A percentile compares a stretch with the other conserved stretches of the same genome.
Conservation (phyloP, 2,329 filamentous ascomycete genomes). For the Penicillium sp. region DNA sequence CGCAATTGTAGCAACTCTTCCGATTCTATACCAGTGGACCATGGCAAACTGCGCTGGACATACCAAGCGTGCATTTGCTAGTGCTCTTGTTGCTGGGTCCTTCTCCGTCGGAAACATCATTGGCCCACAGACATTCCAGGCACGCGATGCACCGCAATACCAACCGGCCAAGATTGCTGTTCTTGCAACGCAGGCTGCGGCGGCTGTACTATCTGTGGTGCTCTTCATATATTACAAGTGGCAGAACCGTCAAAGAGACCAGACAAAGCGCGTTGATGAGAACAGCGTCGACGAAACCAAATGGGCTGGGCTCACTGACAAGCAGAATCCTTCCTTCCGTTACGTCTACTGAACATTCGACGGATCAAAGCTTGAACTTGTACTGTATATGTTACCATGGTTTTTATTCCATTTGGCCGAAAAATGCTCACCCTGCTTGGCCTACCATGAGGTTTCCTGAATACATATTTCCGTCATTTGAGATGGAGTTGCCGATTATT, state of each 20-base stretch:
- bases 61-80: conserved; percentile 52
- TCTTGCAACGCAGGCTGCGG: conserved; percentile 37
- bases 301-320: conserved; percentile 38
- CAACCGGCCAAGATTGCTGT: conserved; percentile 45
- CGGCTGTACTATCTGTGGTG: conserved; percentile 30
- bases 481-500: neutral
- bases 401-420: too few relatives aligned
- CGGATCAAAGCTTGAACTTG: neutral
- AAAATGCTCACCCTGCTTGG: neutral
- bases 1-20: conserved; percentile 45
- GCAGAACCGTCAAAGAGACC: conserved; percentile 34
- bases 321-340: conserved; percentile 35
- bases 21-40: conserved; percentile 50
- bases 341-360: conserved; percentile 34
- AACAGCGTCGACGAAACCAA: conserved; percentile 25
- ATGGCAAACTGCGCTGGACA: conserved; percentile 52
- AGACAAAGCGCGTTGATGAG: conserved; percentile 15
- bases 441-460: neutral
- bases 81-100: conserved; percentile 47
- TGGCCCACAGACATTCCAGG: conserved; percentile 48
- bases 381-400: neutral
- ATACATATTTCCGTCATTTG: neutral
- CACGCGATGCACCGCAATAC: conserved; percentile 46
- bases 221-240: conserved; percentile 33
- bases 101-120: conserved; percentile 50